phyloP scores from a whole-genome alignment of 2,329 filamentous ascomycete species.

The Pestalotiopsis sp. region DNA sequence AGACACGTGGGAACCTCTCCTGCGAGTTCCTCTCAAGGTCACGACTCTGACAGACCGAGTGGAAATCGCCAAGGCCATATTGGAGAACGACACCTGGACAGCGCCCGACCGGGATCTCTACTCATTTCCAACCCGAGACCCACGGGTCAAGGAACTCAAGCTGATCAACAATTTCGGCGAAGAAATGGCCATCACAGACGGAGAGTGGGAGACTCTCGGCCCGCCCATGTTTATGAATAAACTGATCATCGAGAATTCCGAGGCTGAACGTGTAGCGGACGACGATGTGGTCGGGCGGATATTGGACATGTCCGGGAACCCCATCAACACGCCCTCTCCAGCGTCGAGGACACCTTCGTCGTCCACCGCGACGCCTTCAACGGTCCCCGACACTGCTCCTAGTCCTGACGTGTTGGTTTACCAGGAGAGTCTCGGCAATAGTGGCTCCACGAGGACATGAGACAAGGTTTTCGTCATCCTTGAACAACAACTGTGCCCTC shows the following conservation, averaged over 20 bases:
- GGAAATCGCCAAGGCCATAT: constrained; percentile 42
- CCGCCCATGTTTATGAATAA: constrained; percentile 1
- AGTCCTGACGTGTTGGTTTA: neutral
- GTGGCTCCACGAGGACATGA: neutral
- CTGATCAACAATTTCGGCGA: constrained; percentile 19
- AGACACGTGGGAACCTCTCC: constrained; percentile 39
- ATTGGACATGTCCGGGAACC: neutral
- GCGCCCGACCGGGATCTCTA: constrained; percentile 27
- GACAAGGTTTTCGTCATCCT: neutral
- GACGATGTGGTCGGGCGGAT: neutral
- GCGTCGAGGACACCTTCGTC: neutral
- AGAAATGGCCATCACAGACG: neutral
- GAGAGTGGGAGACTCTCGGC: neutral
- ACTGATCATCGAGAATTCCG: neutral
- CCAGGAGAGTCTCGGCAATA: neutral
- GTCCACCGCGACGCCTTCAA: neutral
- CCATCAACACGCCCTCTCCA: neutral
- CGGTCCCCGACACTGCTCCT: neutral
- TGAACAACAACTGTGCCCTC: neutral
- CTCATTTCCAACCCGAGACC: constrained; percentile 24
- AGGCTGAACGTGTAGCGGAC: neutral
- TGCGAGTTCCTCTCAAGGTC: constrained; percentile 43
- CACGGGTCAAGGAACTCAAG: constrained; percentile 16
- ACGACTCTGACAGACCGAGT: constrained; percentile 32
- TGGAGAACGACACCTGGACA: constrained; percentile 46